phyloP scores from a whole-genome alignment of 2,329 filamentous ascomycete species.

The Aspergillus fischeri region DNA sequence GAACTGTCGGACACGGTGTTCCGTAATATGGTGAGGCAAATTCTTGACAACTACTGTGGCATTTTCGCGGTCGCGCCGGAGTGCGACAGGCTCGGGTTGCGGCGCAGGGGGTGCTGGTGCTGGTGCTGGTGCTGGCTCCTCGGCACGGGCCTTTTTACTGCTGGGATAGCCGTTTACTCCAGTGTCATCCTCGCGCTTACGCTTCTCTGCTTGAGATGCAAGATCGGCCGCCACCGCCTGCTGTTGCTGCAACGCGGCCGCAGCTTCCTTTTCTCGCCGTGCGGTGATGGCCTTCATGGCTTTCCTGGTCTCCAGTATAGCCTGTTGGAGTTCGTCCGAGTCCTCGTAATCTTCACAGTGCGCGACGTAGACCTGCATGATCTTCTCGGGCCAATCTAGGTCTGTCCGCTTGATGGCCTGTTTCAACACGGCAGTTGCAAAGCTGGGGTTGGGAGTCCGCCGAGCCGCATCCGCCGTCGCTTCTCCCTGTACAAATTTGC shows the following conservation, averaged over 20 bases:
- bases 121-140: conserved; percentile 24
- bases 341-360: conserved; percentile 85
- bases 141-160: conserved; percentile 66
- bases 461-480: conserved; percentile 50
- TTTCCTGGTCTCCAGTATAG: conserved; percentile 69
- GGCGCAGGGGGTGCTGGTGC: conserved; percentile 22
- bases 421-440: conserved; percentile 72
- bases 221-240: conserved; percentile 18
- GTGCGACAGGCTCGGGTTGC: conserved; percentile 30
- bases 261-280: conserved; percentile 63
- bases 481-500: conserved; percentile 52
- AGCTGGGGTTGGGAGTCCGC: conserved; percentile 61
- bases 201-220: conserved; percentile 46
- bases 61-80: conserved; percentile 85
- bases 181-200: conserved; percentile 65
- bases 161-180: conserved; percentile 50
- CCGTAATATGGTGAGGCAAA: conserved; percentile 64
- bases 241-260: conserved; percentile 38
- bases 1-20: conserved; percentile 76
- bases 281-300: conserved; percentile 59
- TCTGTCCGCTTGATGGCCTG: conserved; percentile 58
- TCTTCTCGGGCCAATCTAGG: conserved; percentile 49
- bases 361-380: conserved; percentile 44
- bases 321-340: conserved; percentile 67
- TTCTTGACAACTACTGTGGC: conserved; percentile 78